Evolutionary conservation across 148 eudicot species (phyloP).

Genomic region (Simmondsia chinensis): DNA sequence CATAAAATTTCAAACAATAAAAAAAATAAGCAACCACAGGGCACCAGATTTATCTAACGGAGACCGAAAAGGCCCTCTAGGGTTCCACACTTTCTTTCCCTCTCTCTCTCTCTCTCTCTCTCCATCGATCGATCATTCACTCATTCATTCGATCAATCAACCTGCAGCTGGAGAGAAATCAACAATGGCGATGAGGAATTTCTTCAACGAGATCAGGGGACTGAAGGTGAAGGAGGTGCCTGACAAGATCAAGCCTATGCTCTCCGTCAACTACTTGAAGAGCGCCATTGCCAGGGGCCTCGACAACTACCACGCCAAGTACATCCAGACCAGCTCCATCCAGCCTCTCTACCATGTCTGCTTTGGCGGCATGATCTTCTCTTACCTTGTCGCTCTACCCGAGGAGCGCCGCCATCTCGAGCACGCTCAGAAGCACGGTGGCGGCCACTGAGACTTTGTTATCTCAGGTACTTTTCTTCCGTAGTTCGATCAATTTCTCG

Average conservation of each 20-base stretch:
- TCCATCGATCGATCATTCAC: too few relatives aligned
- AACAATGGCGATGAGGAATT: slow-evolving; percentile 44
- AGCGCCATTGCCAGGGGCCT: slow-evolving; percentile 26
- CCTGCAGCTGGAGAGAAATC: too few relatives aligned
- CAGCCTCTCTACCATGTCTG: slow-evolving; percentile 67
- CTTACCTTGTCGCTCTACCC: slow-evolving; percentile 87
- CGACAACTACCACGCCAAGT: slow-evolving; percentile 73
- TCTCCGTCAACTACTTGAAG: slow-evolving; percentile 28
- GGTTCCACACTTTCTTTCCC: too few relatives aligned
- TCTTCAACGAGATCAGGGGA: slow-evolving; percentile 57
- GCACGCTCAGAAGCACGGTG: slow-evolving; percentile 55
- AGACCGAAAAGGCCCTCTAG: too few relatives aligned
- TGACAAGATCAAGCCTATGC: slow-evolving; percentile 41
- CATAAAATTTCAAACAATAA: too few relatives aligned
- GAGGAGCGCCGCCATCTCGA: slow-evolving; percentile 96
- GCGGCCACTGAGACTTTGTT: too few relatives aligned
- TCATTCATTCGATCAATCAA: too few relatives aligned
- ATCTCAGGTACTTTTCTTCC: too few relatives aligned
- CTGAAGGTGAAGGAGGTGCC: slow-evolving; percentile 72
- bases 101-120: too few relatives aligned
- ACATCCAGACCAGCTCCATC: slow-evolving; percentile 58
- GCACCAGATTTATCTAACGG: too few relatives aligned
- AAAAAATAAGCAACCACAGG: too few relatives aligned
- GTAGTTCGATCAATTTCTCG: too few relatives aligned
- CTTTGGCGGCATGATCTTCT: slow-evolving; percentile 78